Conservation (phyloP, 2,329 filamentous ascomycete species). For the Pseudopyrenochaeta lycopersici region DNA sequence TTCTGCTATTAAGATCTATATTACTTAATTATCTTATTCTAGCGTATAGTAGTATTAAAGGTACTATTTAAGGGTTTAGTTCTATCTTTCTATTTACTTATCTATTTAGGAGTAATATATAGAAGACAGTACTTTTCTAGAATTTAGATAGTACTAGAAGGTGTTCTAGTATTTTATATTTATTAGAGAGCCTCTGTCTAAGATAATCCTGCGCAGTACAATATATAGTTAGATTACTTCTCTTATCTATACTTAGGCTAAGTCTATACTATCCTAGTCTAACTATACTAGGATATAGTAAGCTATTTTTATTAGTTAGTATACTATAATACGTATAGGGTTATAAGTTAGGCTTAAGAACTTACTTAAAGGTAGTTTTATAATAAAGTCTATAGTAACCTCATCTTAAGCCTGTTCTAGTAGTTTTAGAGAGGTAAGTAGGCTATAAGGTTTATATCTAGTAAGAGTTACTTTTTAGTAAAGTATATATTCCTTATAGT, state of each 20-base stretch:
- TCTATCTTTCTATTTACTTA: neutral
- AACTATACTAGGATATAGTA: neutral
- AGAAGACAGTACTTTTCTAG: neutral
- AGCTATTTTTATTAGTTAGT: slow-evolving; percentile 1
- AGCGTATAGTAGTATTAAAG: no score
- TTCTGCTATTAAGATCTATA: no score
- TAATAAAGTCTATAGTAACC: slow-evolving; percentile 11
- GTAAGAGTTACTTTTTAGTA: neutral
- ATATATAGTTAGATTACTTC: slow-evolving; percentile 1
- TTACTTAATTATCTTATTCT: no score
- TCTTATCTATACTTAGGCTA: neutral
- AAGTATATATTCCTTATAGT: neutral
- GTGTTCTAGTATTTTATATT: slow-evolving; percentile 1
- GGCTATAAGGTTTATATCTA: neutral
- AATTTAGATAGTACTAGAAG: slow-evolving; percentile 1
- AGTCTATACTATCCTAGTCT: slow-evolving; percentile 1
- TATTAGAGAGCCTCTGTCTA: neutral
- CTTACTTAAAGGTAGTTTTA: slow-evolving; percentile 7
- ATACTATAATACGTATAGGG: neutral
- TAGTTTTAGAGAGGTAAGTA: neutral
- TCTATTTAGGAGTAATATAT: neutral
- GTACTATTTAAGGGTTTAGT: neutral
- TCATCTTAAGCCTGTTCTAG: neutral
- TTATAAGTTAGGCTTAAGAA: neutral
- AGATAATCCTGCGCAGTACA: neutral